Percentiles rank a stretch among this genome's conserved stretches.
phyloP scores from a whole-genome alignment of 176 grass and related monocot genomes.

The Oryza brachyantha region DNA sequence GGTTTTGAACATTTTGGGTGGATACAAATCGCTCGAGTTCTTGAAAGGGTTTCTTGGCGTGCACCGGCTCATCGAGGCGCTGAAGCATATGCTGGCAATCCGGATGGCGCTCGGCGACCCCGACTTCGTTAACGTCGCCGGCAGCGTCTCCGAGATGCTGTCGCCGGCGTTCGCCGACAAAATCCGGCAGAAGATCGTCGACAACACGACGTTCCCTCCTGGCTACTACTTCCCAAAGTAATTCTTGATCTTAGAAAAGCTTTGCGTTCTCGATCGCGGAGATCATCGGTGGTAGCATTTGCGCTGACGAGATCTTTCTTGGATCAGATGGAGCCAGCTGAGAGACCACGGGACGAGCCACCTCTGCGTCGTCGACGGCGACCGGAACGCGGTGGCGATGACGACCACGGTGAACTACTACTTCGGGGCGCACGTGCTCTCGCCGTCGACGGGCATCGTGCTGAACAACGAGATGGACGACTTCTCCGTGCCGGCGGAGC shows the following conservation, averaged over 20 bases:
- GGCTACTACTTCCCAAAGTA: constrained; percentile 78
- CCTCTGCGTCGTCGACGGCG: constrained; percentile 73
- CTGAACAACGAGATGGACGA: constrained; percentile 97
- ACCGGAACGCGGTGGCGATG: constrained; percentile 81
- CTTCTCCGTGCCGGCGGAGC: constrained; percentile 62
- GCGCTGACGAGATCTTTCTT: neutral
- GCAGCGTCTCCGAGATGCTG: constrained; percentile 60
- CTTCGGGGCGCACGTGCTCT: constrained; percentile 67
- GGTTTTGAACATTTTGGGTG: constrained; percentile 72
- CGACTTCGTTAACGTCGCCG: constrained; percentile 50
- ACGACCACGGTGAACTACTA: constrained; percentile 70
- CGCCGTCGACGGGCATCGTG: constrained; percentile 83
- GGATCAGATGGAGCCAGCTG: constrained; percentile 71
- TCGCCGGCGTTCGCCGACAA: constrained; percentile 54
- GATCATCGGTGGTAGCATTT: too few species aligned
- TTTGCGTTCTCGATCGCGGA: neutral
- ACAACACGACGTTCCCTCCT: constrained; percentile 74
- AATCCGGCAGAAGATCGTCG: constrained; percentile 49
- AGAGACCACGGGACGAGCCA: constrained; percentile 78
- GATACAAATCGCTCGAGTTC: constrained; percentile 61
- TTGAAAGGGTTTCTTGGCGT: constrained; percentile 60
- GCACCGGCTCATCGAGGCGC: constrained; percentile 67
- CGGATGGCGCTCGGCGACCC: constrained; percentile 88
- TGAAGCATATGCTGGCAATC: constrained; percentile 73
- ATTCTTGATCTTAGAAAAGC: neutral